Conservation (phyloP, 73 alveolate species). For the Tetrahymena thermophila region DNA sequence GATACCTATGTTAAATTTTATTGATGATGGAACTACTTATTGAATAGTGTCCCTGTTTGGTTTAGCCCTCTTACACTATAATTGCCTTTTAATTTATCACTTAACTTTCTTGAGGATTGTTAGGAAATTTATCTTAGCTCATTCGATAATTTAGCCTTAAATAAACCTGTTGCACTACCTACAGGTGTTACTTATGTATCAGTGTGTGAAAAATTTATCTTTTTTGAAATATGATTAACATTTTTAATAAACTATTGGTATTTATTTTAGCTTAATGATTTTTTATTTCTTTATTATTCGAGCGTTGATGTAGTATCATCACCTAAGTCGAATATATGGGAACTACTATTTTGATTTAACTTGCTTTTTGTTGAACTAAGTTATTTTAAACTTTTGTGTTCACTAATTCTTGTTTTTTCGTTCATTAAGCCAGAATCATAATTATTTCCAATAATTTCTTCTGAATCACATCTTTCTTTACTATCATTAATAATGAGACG, state of each 20-base stretch:
- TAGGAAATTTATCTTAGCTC: not conserved
- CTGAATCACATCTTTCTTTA: not conserved
- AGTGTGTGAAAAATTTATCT: not conserved
- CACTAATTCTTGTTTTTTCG: not conserved
- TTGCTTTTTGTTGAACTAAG: not conserved
- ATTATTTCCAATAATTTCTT: not conserved
- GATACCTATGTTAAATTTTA: not conserved
- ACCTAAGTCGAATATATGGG: not conserved
- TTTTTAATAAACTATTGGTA: not conserved
- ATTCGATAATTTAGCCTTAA: not conserved
- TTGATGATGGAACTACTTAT: not conserved
- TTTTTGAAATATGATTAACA: not conserved
- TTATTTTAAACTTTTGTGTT: not conserved
- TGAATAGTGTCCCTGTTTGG: not conserved
- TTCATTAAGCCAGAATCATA: not conserved
- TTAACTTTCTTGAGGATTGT: not conserved
- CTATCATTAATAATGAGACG: not conserved
- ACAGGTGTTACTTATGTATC: not conserved
- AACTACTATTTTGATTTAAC: not conserved
- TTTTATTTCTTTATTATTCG: not conserved
- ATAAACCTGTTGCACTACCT: not conserved
- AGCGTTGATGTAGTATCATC: not conserved
- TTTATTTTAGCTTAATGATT: not conserved
- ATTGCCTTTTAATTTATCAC: not conserved
- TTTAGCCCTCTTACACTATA: not conserved